Conservation (phyloP, 768 basidiomycete species). For the Boletus eberwhitei region DNA sequence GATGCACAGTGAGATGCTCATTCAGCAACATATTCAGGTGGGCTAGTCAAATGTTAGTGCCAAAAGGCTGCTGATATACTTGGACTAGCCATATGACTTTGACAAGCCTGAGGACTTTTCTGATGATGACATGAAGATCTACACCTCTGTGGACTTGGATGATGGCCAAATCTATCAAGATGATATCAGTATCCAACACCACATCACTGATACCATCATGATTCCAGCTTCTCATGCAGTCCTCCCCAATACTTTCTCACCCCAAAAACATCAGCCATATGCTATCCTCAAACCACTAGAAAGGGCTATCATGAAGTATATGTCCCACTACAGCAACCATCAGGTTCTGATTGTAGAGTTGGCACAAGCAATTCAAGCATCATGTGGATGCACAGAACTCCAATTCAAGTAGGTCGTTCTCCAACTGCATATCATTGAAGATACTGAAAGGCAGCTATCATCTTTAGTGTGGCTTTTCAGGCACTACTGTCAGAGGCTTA, state of each 20-base stretch:
- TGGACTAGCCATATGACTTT: conserved; percentile 6
- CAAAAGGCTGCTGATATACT: neutral
- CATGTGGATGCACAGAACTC: conserved; percentile 11
- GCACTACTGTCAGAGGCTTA: conserved; percentile 27
- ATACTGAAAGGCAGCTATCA: neutral
- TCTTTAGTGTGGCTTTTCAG: conserved; percentile 19
- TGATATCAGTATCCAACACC: neutral
- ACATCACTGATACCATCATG: neutral
- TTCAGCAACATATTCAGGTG: conserved; percentile 11
- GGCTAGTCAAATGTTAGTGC: neutral
- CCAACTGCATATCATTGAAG: neutral
- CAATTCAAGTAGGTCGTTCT: conserved; percentile 21
- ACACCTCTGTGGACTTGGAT: neutral
- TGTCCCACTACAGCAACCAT: neutral
- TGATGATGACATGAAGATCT: neutral
- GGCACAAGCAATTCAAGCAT: conserved; percentile 8
- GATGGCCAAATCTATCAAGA: neutral
- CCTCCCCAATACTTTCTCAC: conserved; percentile 18
- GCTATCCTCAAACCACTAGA: conserved; percentile 16
- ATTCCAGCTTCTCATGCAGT: neutral
- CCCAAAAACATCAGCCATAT: conserved; percentile 20
- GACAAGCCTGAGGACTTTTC: neutral
- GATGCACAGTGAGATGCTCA: conserved; percentile 11
- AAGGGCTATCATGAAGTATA: conserved; percentile 19
- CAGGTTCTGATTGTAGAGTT: conserved; percentile 14